A percentile compares a stretch with the other conserved stretches of the same genome.
phyloP scores from a whole-genome alignment of 306 rosid species.

The Quercus parvula region DNA sequence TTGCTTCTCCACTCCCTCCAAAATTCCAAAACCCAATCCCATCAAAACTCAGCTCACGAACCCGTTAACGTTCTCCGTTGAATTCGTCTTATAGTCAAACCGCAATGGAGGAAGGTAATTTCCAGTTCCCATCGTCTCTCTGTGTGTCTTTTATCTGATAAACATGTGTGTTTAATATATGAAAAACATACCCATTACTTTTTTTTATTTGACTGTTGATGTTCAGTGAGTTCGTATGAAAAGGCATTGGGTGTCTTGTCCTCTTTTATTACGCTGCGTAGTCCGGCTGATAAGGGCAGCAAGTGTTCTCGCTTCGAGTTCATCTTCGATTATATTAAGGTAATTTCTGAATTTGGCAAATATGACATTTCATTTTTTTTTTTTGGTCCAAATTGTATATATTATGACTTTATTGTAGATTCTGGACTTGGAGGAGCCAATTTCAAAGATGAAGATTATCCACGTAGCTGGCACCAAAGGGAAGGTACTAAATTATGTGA shows the following conservation, averaged over 20 bases:
- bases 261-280: slow-evolving; percentile 74
- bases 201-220: not conserved
- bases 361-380: not conserved
- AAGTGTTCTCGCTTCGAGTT: slow-evolving; percentile 63
- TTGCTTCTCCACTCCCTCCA: no score
- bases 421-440: slow-evolving; percentile 81
- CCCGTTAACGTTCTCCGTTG: not conserved
- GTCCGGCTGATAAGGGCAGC: slow-evolving; percentile 72
- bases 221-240: slow-evolving; percentile 50
- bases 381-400: not conserved
- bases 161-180: no score
- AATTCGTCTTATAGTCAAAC: slow-evolving; percentile 28
- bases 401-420: slow-evolving; percentile 35
- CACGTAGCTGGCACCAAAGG: slow-evolving; percentile 99
- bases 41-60: not conserved
- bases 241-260: slow-evolving; percentile 82
- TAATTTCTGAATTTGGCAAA: slow-evolving; percentile 16
- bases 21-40: not conserved
- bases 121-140: no score
- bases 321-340: slow-evolving; percentile 67
- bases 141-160: no score
- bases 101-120: slow-evolving; percentile 42
- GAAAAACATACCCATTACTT: not conserved
- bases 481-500: slow-evolving; percentile 48
- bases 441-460: slow-evolving; percentile 76